Evolutionary conservation across 352 stramenopile species (phyloP), one percentile per base, ranked within the genome.

Genomic region (Pythium myriotylum): DNA sequence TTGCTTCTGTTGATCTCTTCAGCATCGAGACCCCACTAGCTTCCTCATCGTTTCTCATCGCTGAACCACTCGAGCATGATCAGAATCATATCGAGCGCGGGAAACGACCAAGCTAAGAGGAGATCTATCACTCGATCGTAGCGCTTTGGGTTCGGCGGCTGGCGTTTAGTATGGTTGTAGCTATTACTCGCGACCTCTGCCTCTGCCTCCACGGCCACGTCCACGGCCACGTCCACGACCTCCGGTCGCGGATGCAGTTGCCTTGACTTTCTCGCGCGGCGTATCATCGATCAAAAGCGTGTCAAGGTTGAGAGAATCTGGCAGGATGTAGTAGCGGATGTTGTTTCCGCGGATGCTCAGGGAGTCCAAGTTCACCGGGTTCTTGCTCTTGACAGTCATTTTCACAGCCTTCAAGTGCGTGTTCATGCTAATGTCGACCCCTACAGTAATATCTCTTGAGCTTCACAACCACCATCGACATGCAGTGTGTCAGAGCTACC

Each of bases 341-440:
- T 98, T 99, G 80, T 98, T 99, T 63, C 98, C 98, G 62, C 98
- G 90, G 42, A 99, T 97, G 66, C 91, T 98, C 41, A 99, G 80
- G 51, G 96, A 98, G 68, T 99, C 96, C 51, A 99, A 89, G 47
- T 84, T 97, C 26, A 98, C 92, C 5, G 97, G 95, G 84, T 99
- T 99, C 70, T 99, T 99, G 52, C 93, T 93, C 77, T 98, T 99
- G 22, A 98, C 84, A 4, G 91, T 98, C 73, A 98, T 94, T 82
- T 99, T 99, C 52, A 98, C 97, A 35, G 98, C 96, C 76, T 99
- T 99, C 26, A 99, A 77, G 84, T 99, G 97, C 66, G 96, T 99
- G 88, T 99, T 99, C 98, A 99, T 99, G 66, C 92, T 98, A 37
- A 99, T 97, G 79, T 99, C 97, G 45, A 99, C 97, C 35, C 97